phyloP scores from a whole-genome alignment of 352 stramenopile species.

The Plasmopara halstedii region DNA sequence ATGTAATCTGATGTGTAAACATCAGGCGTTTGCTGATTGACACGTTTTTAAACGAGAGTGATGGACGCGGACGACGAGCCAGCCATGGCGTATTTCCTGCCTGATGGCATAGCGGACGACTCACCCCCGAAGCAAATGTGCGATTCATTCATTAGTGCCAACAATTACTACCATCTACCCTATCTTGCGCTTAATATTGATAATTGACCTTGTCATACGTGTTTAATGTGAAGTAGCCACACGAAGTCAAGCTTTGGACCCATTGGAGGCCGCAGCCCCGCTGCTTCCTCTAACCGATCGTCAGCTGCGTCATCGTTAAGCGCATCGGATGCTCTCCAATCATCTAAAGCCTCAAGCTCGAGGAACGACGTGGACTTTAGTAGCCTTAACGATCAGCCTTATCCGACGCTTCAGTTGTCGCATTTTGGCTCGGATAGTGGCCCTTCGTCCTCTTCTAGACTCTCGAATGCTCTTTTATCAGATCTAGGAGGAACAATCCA shows the following conservation, averaged over 20 bases:
- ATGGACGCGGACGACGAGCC: constrained; percentile 53
- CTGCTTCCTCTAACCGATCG: not conserved
- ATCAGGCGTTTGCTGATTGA: too few relatives aligned
- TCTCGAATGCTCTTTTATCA: constrained; percentile 37
- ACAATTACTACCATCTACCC: too few relatives aligned
- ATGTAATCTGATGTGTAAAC: too few relatives aligned
- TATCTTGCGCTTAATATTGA: too few relatives aligned
- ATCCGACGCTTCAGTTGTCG: constrained; percentile 15
- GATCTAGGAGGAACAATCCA: constrained; percentile 57
- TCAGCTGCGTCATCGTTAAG: not conserved
- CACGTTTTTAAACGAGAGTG: not conserved
- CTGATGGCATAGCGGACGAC: constrained; percentile 78
- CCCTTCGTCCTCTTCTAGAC: constrained; percentile 9
- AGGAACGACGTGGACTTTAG: constrained; percentile 18
- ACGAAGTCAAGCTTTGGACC: constrained; percentile 35
- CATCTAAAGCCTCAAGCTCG: constrained; percentile 5
- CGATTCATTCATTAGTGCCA: constrained; percentile 3
- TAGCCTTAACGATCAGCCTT: constrained; percentile 11
- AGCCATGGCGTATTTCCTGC: constrained; percentile 75
- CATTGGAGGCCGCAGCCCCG: constrained; percentile 29
- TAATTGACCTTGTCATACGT: constrained; percentile 4
- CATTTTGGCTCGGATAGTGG: constrained; percentile 15
- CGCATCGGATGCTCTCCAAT: not conserved
- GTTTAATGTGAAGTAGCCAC: constrained; percentile 9
- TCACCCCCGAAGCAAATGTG: constrained; percentile 66